These are phyloP conservation scores for Lathyrus tuberosus DNA, from an alignment of 306 rosid species.

Conservation along the genomic window DNA sequence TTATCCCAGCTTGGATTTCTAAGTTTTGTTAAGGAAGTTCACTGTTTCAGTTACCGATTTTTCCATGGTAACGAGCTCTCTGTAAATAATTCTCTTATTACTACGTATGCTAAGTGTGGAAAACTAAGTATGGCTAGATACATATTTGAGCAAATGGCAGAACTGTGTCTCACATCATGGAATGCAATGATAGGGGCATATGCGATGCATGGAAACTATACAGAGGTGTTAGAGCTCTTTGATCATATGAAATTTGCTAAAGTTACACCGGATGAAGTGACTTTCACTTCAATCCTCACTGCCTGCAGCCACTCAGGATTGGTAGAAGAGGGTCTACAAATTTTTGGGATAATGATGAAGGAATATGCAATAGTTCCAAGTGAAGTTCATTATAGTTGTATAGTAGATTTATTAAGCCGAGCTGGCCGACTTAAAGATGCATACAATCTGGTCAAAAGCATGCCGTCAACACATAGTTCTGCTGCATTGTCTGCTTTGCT, in stretches of 20 bases:
- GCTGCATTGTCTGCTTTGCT: slow-evolving; percentile 53
- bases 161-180: slow-evolving; percentile 55
- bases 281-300: slow-evolving; percentile 58
- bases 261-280: slow-evolving; percentile 48
- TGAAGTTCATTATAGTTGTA: slow-evolving; percentile 57
- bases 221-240: slow-evolving; percentile 47
- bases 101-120: slow-evolving; percentile 57
- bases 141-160: slow-evolving; percentile 47
- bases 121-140: slow-evolving; percentile 43
- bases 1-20: slow-evolving; percentile 50
- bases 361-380: slow-evolving; percentile 46
- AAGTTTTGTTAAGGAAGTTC: slow-evolving; percentile 51
- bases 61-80: slow-evolving; percentile 41
- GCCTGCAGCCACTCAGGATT: slow-evolving; percentile 64
- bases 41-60: slow-evolving; percentile 47
- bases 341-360: slow-evolving; percentile 46
- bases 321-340: slow-evolving; percentile 49
- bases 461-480: slow-evolving; percentile 40
- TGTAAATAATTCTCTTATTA: slow-evolving; percentile 50
- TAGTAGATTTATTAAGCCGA: slow-evolving; percentile 61
- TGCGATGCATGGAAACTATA: slow-evolving; percentile 56
- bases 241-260: slow-evolving; percentile 47
- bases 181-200: slow-evolving; percentile 59
- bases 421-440: slow-evolving; percentile 56
- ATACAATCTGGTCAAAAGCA: slow-evolving; percentile 45